Conservation (phyloP, 768 basidiomycete genomes). For the Mycena sanguinolenta region DNA sequence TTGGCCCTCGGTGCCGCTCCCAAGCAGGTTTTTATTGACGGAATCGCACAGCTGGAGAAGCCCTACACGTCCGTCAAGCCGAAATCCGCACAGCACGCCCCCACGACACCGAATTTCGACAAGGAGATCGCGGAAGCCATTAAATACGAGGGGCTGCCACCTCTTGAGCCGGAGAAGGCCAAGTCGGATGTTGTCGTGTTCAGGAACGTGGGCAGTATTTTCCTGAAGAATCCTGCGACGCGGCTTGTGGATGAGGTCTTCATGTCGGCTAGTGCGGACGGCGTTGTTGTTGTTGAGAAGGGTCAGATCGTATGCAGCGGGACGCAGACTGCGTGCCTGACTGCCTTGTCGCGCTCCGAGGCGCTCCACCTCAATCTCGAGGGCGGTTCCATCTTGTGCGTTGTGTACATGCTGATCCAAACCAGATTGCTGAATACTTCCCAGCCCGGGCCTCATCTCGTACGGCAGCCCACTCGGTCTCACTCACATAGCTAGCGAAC, state of each 20-base stretch:
- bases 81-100: slow-evolving; percentile 60
- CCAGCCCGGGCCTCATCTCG: slow-evolving; percentile 28
- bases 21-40: slow-evolving; percentile 86
- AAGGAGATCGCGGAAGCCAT: slow-evolving; percentile 71
- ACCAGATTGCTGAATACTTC: not conserved
- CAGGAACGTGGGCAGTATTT: slow-evolving; percentile 27
- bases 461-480: slow-evolving; percentile 36
- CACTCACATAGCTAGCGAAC: slow-evolving; percentile 59
- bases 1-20: slow-evolving; percentile 86
- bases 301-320: slow-evolving; percentile 28
- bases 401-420: not conserved
- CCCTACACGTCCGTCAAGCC: slow-evolving; percentile 61
- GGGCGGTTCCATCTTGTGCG: slow-evolving; percentile 33
- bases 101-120: slow-evolving; percentile 70
- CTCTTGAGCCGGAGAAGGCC: slow-evolving; percentile 44
- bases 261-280: slow-evolving; percentile 9
- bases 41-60: slow-evolving; percentile 70
- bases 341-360: slow-evolving; percentile 17
- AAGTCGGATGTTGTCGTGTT: slow-evolving; percentile 26
- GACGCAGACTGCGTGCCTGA: not conserved
- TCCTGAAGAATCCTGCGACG: slow-evolving; percentile 13
- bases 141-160: slow-evolving; percentile 79
- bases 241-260: slow-evolving; percentile 20
- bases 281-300: slow-evolving; percentile 27
- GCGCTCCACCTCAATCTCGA: slow-evolving; percentile 28